Conservation (phyloP, 306 rosid species). For the Glycine latifolia region DNA sequence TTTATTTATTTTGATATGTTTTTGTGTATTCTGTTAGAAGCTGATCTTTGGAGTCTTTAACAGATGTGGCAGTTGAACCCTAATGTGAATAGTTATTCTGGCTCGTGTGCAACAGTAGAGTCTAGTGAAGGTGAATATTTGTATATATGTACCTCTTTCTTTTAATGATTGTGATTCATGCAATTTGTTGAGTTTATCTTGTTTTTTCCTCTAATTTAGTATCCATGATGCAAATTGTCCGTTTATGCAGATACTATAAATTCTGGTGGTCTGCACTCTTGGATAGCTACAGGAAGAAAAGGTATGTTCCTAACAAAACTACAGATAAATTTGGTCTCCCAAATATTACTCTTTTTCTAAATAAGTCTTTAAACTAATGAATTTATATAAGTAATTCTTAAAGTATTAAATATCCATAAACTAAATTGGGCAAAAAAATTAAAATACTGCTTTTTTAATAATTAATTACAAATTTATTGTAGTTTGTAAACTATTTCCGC, state of each 20-base stretch:
- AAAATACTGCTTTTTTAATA: too few species aligned
- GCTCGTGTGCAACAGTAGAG: slow-evolving; percentile 76
- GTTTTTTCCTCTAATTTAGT: slow-evolving; percentile 9
- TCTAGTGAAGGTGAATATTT: slow-evolving; percentile 58
- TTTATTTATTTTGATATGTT: not conserved
- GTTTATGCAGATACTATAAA: slow-evolving; percentile 59
- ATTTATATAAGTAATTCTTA: too few species aligned
- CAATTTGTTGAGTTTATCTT: slow-evolving; percentile 29
- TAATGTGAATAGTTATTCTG: slow-evolving; percentile 79
- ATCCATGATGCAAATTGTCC: slow-evolving; percentile 45
- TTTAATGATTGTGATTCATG: not conserved
- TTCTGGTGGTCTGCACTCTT: slow-evolving; percentile 69
- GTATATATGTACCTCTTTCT: slow-evolving; percentile 13
- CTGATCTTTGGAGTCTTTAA: slow-evolving; percentile 43
- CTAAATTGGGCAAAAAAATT: too few species aligned
- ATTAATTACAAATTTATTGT: too few species aligned
- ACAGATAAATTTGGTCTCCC: not conserved
- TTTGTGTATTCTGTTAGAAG: slow-evolving; percentile 42
- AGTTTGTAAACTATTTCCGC: too few species aligned
- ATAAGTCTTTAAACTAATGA: too few species aligned
- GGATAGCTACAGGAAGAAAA: slow-evolving; percentile 84
- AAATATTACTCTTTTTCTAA: too few species aligned
- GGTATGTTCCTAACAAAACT: slow-evolving; percentile 53
- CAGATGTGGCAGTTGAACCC: slow-evolving; percentile 86
- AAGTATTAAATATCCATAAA: too few species aligned